phyloP scores from a whole-genome alignment of 2,329 filamentous ascomycete genomes.

The Emericellopsis atlantica region DNA sequence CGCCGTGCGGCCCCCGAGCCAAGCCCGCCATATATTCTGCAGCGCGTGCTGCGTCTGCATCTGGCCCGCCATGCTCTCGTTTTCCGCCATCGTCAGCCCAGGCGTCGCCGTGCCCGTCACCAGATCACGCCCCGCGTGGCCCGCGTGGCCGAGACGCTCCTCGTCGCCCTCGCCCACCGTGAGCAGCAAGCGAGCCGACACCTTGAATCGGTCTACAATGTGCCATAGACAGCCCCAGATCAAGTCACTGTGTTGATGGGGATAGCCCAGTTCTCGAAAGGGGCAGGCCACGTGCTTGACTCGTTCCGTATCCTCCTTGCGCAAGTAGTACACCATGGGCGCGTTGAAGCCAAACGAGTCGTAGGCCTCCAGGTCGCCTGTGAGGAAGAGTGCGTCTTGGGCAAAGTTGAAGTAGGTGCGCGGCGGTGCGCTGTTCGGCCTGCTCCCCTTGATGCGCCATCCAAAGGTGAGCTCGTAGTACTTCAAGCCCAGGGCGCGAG shows the following conservation, averaged over 20 bases:
- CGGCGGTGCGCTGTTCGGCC: constrained; percentile 19
- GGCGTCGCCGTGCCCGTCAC: neutral
- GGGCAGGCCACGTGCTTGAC: constrained; percentile 30
- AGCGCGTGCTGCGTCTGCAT: constrained; percentile 23
- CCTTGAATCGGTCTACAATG: constrained; percentile 29
- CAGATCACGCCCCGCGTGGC: neutral
- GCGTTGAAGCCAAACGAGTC: constrained; percentile 31
- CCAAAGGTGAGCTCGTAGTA: constrained; percentile 33
- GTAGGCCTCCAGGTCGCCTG: constrained; percentile 33
- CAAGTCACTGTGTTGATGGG: constrained; percentile 26
- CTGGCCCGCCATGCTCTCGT: constrained; percentile 12
- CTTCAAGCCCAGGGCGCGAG: constrained; percentile 24
- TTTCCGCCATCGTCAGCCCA: constrained; percentile 3
- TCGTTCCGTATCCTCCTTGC: constrained; percentile 25
- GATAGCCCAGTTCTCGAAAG: constrained; percentile 29
- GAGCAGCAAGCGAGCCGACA: constrained; percentile 21
- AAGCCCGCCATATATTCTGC: constrained; percentile 34
- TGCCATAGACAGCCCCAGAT: constrained; percentile 35
- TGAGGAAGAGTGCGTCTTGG: constrained; percentile 31
- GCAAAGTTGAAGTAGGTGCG: constrained; percentile 34
- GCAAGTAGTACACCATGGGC: constrained; percentile 35
- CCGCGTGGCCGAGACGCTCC: constrained; percentile 12
- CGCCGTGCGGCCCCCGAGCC: constrained; percentile 26
- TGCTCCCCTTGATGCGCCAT: constrained; percentile 29
- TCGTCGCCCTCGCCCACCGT: constrained; percentile 25